Conservation (phyloP, 495 filamentous ascomycete genomes). For the Penicillium steckii region DNA sequence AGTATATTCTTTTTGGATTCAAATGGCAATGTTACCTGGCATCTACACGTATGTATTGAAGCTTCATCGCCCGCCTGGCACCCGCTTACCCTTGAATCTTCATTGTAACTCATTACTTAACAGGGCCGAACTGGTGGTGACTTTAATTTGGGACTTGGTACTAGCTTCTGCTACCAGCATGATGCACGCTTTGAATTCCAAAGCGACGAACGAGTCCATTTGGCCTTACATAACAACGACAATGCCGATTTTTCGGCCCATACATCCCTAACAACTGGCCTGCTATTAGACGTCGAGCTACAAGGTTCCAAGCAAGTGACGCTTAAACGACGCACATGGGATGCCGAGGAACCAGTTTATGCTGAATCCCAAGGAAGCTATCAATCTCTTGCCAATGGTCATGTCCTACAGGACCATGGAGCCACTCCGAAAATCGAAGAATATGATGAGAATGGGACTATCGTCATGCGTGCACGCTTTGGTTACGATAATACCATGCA, state of each 20-base stretch:
- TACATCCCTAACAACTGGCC: slow-evolving; percentile 22
- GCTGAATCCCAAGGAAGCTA: slow-evolving; percentile 42
- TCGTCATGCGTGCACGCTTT: slow-evolving; percentile 24
- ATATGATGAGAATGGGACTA: slow-evolving; percentile 23
- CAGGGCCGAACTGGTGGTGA: slow-evolving; percentile 38
- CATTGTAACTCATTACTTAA: not conserved
- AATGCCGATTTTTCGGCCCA: slow-evolving; percentile 16
- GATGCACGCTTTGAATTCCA: slow-evolving; percentile 20
- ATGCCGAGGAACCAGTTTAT: slow-evolving; percentile 29
- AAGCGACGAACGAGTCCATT: slow-evolving; percentile 14
- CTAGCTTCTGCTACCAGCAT: slow-evolving; percentile 33
- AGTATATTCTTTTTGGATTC: slow-evolving; percentile 28
- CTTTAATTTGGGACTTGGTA: slow-evolving; percentile 23
- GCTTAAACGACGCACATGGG: slow-evolving; percentile 18
- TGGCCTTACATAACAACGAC: slow-evolving; percentile 31
- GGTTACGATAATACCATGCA: slow-evolving; percentile 17
- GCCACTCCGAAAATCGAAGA: slow-evolving; percentile 44
- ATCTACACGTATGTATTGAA: slow-evolving; percentile 28
- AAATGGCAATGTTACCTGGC: slow-evolving; percentile 38
- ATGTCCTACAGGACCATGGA: slow-evolving; percentile 44
- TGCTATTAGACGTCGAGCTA: slow-evolving; percentile 24
- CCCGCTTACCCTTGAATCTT: not conserved
- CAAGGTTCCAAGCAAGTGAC: slow-evolving; percentile 12
- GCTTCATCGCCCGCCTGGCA: not conserved
- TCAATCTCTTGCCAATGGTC: slow-evolving; percentile 37